A percentile compares a stretch with the other conserved stretches of the same genome.
These are phyloP conservation scores for Alternaria consortialis DNA, from an alignment of 2,329 filamentous ascomycete genomes.

Conservation along the genomic window DNA sequence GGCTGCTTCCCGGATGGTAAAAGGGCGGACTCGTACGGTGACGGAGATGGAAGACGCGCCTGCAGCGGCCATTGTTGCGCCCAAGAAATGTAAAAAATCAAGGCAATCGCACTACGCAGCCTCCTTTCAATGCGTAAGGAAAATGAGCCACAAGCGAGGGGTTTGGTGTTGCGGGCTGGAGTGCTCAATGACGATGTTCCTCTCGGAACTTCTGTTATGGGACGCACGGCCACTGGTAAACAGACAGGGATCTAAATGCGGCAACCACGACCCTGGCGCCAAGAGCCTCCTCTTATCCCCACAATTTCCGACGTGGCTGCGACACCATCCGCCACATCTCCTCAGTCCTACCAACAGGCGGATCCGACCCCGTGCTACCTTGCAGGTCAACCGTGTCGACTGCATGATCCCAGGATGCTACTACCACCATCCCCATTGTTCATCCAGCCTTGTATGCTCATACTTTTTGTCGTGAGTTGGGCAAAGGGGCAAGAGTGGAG, in stretches of 20 bases:
- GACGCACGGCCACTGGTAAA: slow-evolving; percentile 35
- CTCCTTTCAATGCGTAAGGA: slow-evolving; percentile 11
- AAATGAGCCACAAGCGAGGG: slow-evolving; percentile 27
- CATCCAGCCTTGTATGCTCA: background rate
- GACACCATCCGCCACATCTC: slow-evolving; percentile 6
- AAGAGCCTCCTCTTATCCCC: slow-evolving; percentile 11
- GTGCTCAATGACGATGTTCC: slow-evolving; percentile 38
- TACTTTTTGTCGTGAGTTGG: background rate
- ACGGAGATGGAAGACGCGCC: slow-evolving; percentile 62
- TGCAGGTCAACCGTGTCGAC: background rate
- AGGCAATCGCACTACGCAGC: slow-evolving; percentile 24
- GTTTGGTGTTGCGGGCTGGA: slow-evolving; percentile 20
- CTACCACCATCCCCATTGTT: background rate
- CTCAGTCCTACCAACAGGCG: slow-evolving; percentile 1
- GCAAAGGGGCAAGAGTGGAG: slow-evolving; percentile 1
- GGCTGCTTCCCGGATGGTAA: slow-evolving; percentile 90
- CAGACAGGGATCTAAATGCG: slow-evolving; percentile 37
- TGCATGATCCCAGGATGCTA: background rate
- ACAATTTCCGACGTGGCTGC: slow-evolving; percentile 15
- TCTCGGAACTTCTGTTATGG: slow-evolving; percentile 26
- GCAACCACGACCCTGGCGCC: slow-evolving; percentile 33
- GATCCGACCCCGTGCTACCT: background rate
- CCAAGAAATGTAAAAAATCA: slow-evolving; percentile 16
- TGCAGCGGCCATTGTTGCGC: slow-evolving; percentile 49
- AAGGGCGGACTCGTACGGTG: slow-evolving; percentile 69